Evolutionary conservation across 2,329 filamentous ascomycete species (phyloP), one percentile per base, ranked within the genome.

Genomic region (Epichloe scottii): DNA sequence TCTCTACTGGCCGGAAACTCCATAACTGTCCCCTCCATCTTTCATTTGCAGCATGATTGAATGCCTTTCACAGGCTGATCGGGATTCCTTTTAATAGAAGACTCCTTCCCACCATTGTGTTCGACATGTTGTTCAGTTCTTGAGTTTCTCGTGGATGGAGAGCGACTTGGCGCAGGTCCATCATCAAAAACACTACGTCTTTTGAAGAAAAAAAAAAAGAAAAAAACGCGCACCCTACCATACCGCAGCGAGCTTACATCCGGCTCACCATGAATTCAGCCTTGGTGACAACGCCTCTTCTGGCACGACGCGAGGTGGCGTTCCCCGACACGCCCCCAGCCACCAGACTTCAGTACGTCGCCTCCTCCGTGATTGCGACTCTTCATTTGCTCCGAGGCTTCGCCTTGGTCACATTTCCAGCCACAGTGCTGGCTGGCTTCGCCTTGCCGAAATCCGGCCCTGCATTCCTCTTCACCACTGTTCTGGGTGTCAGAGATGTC

Each of bases 401-500:
- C 19, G 58, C 57, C 15, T 53, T 63, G 35, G 54, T 66, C 53
- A 56, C 52, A 7, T 63, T 58, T 43, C 62, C 62, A 12, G 58
- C 56, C 50, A 53, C 64, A 6, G 62, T 59, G 45, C 57, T 66
- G 33, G 61, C 58, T 54, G 56, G 60, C 48, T 58, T 66, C 49
- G 64, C 64, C 15, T 57, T 64, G 11, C 56, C 58, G n/a, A 46
- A 54, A 8, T 59, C 56, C 51, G 58, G 57, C 51, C 54, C 59
- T 21, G 56, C 59, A 7, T 60, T 61, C 50, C 56, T 66, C 54
- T 59, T 66, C 49, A 61, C 60, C 21, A 60, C 60, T 49, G 49
- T 66, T 10, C 62, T 65, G 35, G 64, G 64, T 46, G 57, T 63
- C 11, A 61, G 64, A 40, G 63, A 66, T 46, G 53, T 65, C 8